Evolutionary conservation across 305 asterid genomes (phyloP).

Genomic region (Rubia peregrina): DNA sequence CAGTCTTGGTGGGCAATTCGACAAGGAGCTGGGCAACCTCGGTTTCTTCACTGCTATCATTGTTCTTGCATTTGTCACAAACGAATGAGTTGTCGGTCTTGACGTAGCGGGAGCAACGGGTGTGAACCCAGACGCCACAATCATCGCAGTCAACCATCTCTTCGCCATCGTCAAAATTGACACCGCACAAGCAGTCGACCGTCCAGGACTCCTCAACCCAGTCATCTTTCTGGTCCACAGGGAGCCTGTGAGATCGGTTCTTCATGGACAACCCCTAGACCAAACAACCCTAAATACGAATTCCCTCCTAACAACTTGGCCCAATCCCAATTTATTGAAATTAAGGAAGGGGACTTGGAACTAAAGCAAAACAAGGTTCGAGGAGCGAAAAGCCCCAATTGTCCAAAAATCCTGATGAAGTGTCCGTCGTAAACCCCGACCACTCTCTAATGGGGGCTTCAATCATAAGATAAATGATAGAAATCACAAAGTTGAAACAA

Average conservation of each 20-base stretch:
- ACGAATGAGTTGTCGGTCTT: slow-evolving; percentile 79
- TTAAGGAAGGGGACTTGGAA: not conserved
- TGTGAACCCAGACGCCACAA: slow-evolving; percentile 99
- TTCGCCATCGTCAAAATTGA: slow-evolving; percentile 89
- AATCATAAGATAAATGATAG: not conserved
- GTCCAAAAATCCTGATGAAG: not conserved
- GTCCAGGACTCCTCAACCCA: slow-evolving; percentile 98
- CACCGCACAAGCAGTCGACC: slow-evolving; percentile 96
- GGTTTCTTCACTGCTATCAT: slow-evolving; percentile 76
- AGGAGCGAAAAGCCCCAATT: not conserved
- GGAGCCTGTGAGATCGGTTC: slow-evolving; percentile 77
- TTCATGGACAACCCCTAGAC: slow-evolving; percentile 39
- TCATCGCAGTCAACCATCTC: slow-evolving; percentile 99
- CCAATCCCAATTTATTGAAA: not conserved
- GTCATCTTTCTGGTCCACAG: slow-evolving; percentile 66
- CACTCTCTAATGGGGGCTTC: not conserved
- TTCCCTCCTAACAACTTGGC: not conserved
- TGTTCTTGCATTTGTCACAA: slow-evolving; percentile 80
- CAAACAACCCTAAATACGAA: not conserved
- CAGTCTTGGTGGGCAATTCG: slow-evolving; percentile 82
- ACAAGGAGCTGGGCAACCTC: slow-evolving; percentile 89
- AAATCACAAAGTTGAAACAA: not conserved
- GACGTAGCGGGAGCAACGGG: slow-evolving; percentile 79
- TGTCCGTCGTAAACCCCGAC: not conserved
- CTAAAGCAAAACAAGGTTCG: not conserved